Percentiles rank a stretch among this genome's conserved stretches.
Conservation (phyloP, 2,329 filamentous ascomycete species). For the Alternaria brassicicola region DNA sequence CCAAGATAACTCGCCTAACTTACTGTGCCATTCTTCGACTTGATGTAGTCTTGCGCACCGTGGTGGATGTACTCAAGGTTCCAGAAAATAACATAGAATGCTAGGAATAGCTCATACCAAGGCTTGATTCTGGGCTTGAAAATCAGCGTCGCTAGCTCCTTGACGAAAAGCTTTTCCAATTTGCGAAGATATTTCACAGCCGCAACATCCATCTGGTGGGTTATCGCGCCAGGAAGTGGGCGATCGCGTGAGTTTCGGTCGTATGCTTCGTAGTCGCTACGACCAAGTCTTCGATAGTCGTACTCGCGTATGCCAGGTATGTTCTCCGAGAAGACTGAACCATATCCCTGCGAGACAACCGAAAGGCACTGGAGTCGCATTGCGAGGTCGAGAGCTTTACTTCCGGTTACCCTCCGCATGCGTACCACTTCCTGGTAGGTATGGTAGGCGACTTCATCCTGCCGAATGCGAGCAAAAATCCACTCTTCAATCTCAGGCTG, state of each 20-base stretch:
- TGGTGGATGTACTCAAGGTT: conserved; percentile 47
- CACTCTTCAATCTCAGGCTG: conserved; percentile 41
- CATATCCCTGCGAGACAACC: conserved; percentile 47
- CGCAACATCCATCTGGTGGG: conserved; percentile 47
- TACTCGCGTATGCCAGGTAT: conserved; percentile 43
- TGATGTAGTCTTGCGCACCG: conserved; percentile 43
- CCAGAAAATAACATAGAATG: conserved; percentile 46
- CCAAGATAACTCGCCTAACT: conserved; percentile 21
- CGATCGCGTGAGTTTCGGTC: conserved; percentile 42
- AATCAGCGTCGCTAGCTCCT: conserved; percentile 37
- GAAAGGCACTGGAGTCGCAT: conserved; percentile 45
- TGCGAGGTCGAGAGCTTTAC: conserved; percentile 37
- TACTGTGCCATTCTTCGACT: conserved; percentile 45
- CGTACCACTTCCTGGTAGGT: conserved; percentile 45
- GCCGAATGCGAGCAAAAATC: conserved; percentile 37
- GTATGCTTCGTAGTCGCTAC: conserved; percentile 45
- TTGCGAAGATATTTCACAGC: conserved; percentile 42
- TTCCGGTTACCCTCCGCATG: conserved; percentile 28
- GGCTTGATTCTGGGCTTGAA: conserved; percentile 45
- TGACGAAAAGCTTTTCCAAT: conserved; percentile 38
- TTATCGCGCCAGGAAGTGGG: conserved; percentile 44
- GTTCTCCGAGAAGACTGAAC: conserved; percentile 40
- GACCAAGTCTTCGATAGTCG: conserved; percentile 39
- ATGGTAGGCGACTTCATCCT: conserved; percentile 37
- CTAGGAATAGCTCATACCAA: conserved; percentile 47